Evolutionary conservation across 345 rosid species (phyloP), one percentile per base, ranked within the genome.

Genomic region (Pistacia integerrima): DNA sequence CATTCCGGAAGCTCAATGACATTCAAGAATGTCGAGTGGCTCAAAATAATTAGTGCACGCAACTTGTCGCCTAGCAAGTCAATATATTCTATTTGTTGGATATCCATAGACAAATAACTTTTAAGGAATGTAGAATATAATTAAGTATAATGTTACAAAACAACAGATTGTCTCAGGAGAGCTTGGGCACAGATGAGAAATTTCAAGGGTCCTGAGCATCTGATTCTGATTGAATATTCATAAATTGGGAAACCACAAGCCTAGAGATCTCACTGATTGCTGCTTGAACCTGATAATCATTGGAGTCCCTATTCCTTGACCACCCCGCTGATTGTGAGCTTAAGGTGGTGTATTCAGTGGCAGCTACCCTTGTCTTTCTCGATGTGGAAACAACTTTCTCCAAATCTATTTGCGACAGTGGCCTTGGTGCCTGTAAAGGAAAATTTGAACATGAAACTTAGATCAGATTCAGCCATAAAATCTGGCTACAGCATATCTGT

Each of bases 241-340:
- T 80, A 60, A 96, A 75, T 65, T 92, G 99, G 46, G 97, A 90
- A 51, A 92, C 86, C 25, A 92, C 88, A 78, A 92, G 89, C 89
- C 87, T 92, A 33, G 97, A 90, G 76, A 96, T 86, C 80, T 94
- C 98, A 78, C 74, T 89, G 28, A 94, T 93, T 2, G 95, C 90
- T 52, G 92, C 90, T 78, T 92, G 94, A 56, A 92, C 95, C 69
- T 73, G 89, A 71, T 85, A 83, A 66, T 93, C 99, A 79, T 88
- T 94, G 7, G 94, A 71, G 14, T 87, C 93, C 59, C 84, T 74
- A 54, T 66, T 83, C 69, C 87, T 74, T 52, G 88, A 73, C 94
- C 91, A 94, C 58, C 75, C 86, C 1, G 87, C 59, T 56, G 90
- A 65, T 57, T 87, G 90, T 17, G 92, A 76, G 80, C 78, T 88